Percentiles rank a stretch among this genome's conserved stretches.
Conservation (phyloP, 768 basidiomycete species). For the Boletus tomentosulus region DNA sequence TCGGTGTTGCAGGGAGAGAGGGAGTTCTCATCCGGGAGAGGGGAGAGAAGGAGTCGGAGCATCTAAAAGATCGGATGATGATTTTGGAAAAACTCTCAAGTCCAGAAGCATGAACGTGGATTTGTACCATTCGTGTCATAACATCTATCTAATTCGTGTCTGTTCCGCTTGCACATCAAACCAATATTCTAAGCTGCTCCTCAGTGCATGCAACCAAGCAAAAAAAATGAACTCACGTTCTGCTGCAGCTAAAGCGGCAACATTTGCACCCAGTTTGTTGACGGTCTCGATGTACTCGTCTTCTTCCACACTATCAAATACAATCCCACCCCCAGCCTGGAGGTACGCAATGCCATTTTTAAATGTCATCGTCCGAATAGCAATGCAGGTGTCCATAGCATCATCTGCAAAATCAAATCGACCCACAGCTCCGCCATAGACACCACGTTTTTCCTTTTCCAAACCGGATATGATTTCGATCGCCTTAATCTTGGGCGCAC, state of each 20-base stretch:
- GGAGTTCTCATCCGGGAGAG: slow-evolving; percentile 49
- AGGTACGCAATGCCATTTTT: slow-evolving; percentile 89
- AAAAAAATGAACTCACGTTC: slow-evolving; percentile 61
- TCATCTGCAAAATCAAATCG: slow-evolving; percentile 94
- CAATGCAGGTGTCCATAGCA: slow-evolving; percentile 98
- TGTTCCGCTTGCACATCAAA: slow-evolving; percentile 55
- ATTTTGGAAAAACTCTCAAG: slow-evolving; percentile 24
- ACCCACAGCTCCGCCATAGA: slow-evolving; percentile 98
- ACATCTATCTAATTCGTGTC: slow-evolving; percentile 23
- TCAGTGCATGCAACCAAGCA: slow-evolving; percentile 16
- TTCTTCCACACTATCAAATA: slow-evolving; percentile 94
- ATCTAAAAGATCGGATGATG: slow-evolving; percentile 23
- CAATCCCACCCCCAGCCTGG: slow-evolving; percentile 96
- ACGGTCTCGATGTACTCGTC: slow-evolving; percentile 97
- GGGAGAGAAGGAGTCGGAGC: slow-evolving; percentile 22
- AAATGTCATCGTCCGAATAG: slow-evolving; percentile 97
- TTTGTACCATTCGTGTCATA: slow-evolving; percentile 4
- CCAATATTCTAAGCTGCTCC: slow-evolving; percentile 56
- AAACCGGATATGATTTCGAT: slow-evolving; percentile 87
- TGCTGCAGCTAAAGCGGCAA: slow-evolving; percentile 78
- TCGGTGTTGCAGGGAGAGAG: slow-evolving; percentile 85
- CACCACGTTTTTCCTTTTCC: slow-evolving; percentile 85
- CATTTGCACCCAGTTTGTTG: slow-evolving; percentile 89
- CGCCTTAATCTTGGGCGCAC: slow-evolving; percentile 98
- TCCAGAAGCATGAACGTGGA: slow-evolving; percentile 12